Conservation (phyloP, 2,329 filamentous ascomycete species). For the Furcasterigmium sp. region DNA sequence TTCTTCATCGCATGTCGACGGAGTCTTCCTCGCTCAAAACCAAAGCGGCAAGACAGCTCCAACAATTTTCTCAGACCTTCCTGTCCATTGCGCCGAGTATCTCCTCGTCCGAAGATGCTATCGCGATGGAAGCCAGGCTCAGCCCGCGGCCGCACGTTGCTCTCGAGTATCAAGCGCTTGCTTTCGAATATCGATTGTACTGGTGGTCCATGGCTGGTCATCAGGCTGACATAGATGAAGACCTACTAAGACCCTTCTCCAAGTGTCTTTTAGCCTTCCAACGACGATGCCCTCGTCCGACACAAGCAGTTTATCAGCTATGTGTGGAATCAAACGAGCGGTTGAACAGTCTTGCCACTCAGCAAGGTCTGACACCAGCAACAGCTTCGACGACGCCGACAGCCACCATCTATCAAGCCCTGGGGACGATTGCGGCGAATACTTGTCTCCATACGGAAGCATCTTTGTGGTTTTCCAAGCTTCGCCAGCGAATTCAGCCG, state of each 20-base stretch:
- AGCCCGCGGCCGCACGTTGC: constrained; percentile 51
- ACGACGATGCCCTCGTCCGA: constrained; percentile 38
- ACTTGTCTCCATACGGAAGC: constrained; percentile 44
- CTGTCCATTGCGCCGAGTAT: constrained; percentile 63
- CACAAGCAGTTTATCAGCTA: constrained; percentile 31
- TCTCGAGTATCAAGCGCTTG: constrained; percentile 60
- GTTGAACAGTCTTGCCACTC: constrained; percentile 25
- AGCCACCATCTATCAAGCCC: constrained; percentile 43
- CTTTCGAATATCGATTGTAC: constrained; percentile 53
- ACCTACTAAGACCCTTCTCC: constrained; percentile 60
- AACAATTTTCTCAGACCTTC: constrained; percentile 59
- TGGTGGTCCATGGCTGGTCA: constrained; percentile 64
- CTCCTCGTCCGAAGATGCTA: constrained; percentile 55
- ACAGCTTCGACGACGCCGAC: constrained; percentile 36
- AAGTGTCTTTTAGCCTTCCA: constrained; percentile 58
- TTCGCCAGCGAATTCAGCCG: constrained; percentile 31
- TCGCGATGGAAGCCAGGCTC: constrained; percentile 46
- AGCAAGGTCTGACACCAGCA: constrained; percentile 25
- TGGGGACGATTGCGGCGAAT: constrained; percentile 44
- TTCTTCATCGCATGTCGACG: constrained; percentile 45
- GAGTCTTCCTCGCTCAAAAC: constrained; percentile 37
- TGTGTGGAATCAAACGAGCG: constrained; percentile 27
- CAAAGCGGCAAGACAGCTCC: constrained; percentile 62
- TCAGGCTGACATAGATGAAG: constrained; percentile 53
- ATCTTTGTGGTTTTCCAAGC: constrained; percentile 46